A percentile compares a stretch with the other conserved stretches of the same genome.
phyloP scores from a whole-genome alignment of 202 grass and related monocot species.

The Zizania palustris region DNA sequence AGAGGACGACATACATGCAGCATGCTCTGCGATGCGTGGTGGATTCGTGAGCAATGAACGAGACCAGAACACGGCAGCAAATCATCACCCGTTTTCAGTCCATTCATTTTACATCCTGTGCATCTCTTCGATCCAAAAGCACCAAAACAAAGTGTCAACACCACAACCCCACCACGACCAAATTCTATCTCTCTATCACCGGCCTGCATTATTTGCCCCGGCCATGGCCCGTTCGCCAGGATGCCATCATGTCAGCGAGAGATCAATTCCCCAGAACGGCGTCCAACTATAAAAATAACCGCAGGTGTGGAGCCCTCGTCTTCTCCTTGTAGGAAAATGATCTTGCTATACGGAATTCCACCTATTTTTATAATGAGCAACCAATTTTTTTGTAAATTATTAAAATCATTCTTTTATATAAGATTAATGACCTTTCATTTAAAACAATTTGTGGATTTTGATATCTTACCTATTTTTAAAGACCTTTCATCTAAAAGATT shows the following conservation, averaged over 20 bases:
- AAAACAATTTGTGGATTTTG: no score
- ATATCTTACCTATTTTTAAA: no score
- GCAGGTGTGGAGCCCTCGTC: not conserved
- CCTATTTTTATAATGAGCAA: no score
- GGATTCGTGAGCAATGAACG: not conserved
- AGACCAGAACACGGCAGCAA: not conserved
- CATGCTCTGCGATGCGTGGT: not conserved
- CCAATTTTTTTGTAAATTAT: no score
- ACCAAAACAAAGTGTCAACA: constrained; percentile 32
- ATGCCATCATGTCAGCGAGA: not conserved
- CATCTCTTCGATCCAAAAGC: constrained; percentile 20
- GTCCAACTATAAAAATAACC: not conserved
- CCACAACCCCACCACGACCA: constrained; percentile 38
- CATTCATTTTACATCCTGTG: not conserved
- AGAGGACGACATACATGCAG: not conserved
- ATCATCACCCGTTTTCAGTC: not conserved
- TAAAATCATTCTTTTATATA: no score
- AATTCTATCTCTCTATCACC: constrained; percentile 34
- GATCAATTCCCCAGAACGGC: not conserved
- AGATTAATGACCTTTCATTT: no score
- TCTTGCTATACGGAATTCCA: no score
- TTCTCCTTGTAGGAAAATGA: no score
- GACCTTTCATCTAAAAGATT: no score
- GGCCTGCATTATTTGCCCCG: constrained; percentile 17
- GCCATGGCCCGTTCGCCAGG: not conserved